A percentile compares a stretch with the other conserved stretches of the same genome.
Conservation (phyloP, 1,139 yeast species). For the Candida mesenterica region DNA sequence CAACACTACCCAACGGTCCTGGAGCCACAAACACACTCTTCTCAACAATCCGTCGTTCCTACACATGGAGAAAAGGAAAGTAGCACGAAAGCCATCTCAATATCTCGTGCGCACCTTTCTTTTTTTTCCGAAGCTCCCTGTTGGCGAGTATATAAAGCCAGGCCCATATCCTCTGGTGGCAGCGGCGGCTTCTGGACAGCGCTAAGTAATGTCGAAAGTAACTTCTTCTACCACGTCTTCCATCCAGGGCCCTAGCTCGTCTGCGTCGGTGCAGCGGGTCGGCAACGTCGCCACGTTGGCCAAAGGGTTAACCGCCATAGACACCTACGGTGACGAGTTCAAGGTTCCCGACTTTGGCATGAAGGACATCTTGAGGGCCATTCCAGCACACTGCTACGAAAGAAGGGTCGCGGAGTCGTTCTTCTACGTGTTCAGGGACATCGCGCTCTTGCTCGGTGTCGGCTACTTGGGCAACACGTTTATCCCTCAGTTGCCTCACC, state of each 20-base stretch:
- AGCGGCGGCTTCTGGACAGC: too few species aligned
- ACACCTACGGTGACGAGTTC: constrained; percentile 64
- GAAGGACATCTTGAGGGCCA: constrained; percentile 68
- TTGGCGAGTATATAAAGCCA: too few species aligned
- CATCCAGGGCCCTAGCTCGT: background rate
- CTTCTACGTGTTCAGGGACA: constrained; percentile 65
- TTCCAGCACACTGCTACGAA: constrained; percentile 75
- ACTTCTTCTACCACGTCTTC: constrained; percentile 9
- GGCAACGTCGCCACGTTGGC: constrained; percentile 40
- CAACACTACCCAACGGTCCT: too few species aligned
- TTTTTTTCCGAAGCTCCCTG: too few species aligned
- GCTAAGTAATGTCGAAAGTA: constrained; percentile 11
- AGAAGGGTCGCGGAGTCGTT: constrained; percentile 57
- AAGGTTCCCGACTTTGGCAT: constrained; percentile 73
- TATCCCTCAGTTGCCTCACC: constrained; percentile 37
- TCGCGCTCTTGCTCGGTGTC: constrained; percentile 47
- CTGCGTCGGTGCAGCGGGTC: constrained; percentile 21
- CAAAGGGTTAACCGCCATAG: constrained; percentile 42
- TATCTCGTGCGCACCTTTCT: too few species aligned
- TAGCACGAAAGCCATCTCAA: too few species aligned
- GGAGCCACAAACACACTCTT: too few species aligned
- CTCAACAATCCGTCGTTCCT: too few species aligned
- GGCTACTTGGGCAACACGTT: constrained; percentile 54
- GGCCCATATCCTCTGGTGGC: too few species aligned
- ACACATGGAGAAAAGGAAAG: too few species aligned